A percentile compares a stretch with the other conserved stretches of the same genome.
Evolutionary conservation across 768 basidiomycete genomes (phyloP).

Genomic region (Leccinum subgranulosum): DNA sequence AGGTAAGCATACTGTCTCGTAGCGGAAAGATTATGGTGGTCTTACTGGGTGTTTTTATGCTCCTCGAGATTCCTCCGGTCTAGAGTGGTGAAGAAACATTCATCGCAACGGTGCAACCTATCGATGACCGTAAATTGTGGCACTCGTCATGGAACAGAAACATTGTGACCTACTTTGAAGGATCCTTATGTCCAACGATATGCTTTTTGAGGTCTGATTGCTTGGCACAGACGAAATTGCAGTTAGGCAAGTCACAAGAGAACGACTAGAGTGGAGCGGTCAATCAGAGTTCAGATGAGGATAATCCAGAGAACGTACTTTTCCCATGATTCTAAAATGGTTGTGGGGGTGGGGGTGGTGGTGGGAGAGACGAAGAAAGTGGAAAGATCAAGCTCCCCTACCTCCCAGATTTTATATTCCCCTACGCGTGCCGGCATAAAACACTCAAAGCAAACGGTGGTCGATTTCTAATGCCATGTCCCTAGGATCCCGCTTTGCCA

Average conservation of each 20-base stretch:
- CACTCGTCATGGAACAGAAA: not conserved
- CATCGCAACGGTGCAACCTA: not conserved
- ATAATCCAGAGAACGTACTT: not conserved
- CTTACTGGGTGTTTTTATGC: no score
- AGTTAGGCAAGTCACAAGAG: not conserved
- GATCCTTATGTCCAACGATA: not conserved
- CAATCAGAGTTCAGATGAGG: not conserved
- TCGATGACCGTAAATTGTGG: not conserved
- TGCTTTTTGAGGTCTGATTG: not conserved
- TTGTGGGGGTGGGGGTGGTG: not conserved
- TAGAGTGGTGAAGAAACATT: not conserved
- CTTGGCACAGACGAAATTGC: not conserved
- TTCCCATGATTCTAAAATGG: not conserved
- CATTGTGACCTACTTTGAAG: no score
- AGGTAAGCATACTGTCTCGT: no score
- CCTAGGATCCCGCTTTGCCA: no score
- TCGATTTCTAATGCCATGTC: no score
- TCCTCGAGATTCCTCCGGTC: no score
- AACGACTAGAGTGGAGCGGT: not conserved
- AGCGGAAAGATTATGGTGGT: no score
- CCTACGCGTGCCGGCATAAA: not conserved
- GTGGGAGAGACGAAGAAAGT: not conserved
- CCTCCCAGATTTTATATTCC: not conserved
- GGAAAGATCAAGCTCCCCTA: not conserved
- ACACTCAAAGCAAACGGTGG: not conserved